A percentile compares a stretch with the other conserved stretches of the same genome.
These are phyloP conservation scores for Grifola frondosa DNA, from an alignment of 1,284 basidiomycete species.

Conservation along the genomic window DNA sequence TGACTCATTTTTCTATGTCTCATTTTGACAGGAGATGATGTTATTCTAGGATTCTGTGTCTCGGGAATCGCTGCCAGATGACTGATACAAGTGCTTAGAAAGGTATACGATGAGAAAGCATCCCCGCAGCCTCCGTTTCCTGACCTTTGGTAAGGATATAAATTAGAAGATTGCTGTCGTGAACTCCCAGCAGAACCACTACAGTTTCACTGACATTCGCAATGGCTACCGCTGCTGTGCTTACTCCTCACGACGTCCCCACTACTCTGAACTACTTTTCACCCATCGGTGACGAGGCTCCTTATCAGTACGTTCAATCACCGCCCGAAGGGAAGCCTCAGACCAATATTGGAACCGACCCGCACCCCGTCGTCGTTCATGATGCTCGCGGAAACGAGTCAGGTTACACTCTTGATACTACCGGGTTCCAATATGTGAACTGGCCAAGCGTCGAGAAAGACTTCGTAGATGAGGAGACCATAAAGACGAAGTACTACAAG, in stretches of 20 bases:
- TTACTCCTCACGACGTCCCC: constrained; percentile 31
- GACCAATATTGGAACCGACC: constrained; percentile 27
- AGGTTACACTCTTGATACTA: constrained; percentile 38
- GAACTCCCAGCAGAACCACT: no score
- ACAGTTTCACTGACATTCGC: no score
- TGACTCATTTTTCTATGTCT: neutral
- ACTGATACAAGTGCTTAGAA: constrained; percentile 2
- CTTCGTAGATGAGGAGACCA: constrained; percentile 41
- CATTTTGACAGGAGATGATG: constrained; percentile 11
- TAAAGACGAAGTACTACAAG: constrained; percentile 38
- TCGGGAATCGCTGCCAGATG: constrained; percentile 4
- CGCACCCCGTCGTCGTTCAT: constrained; percentile 26
- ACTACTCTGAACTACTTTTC: constrained; percentile 33
- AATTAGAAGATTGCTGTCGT: no score
- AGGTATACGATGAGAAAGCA: constrained; percentile 6
- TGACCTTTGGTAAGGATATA: neutral
- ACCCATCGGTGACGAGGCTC: constrained; percentile 25
- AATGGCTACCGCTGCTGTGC: constrained; percentile 31
- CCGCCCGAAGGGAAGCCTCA: constrained; percentile 22
- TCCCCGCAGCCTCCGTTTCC: neutral
- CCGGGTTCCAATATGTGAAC: constrained; percentile 42
- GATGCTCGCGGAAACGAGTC: constrained; percentile 36
- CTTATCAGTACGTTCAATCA: constrained; percentile 28
- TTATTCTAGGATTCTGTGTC: constrained; percentile 2
- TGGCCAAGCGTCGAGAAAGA: constrained; percentile 38